These are phyloP conservation scores for Hawksworthiomyces lignivorus DNA, from an alignment of 2,329 filamentous ascomycete species.

Conservation along the genomic window DNA sequence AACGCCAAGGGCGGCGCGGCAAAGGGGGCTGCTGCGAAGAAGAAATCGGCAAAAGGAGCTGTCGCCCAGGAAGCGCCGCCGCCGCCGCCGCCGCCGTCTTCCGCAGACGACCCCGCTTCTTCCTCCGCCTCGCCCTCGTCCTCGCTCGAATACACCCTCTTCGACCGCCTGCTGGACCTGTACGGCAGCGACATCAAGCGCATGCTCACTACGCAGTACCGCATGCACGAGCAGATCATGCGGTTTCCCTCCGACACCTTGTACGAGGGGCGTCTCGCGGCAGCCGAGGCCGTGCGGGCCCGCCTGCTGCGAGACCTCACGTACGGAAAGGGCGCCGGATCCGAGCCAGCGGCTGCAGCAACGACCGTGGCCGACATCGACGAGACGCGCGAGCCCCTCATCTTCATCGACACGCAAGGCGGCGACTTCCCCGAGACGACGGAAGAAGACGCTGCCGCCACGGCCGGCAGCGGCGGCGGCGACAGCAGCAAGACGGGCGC, in stretches of 20 bases:
- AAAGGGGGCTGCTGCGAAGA: neutral
- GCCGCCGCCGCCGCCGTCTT: neutral
- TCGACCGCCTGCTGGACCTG: conserved; percentile 75
- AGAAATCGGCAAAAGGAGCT: neutral
- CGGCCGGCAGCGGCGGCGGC: conserved; percentile 29
- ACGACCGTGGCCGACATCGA: conserved; percentile 61
- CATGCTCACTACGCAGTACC: conserved; percentile 95
- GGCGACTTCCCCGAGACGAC: conserved; percentile 81
- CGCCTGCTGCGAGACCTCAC: conserved; percentile 70
- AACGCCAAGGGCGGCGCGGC: neutral
- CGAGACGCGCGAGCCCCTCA: conserved; percentile 76
- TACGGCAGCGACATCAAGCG: conserved; percentile 80
- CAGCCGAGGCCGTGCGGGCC: conserved; percentile 68
- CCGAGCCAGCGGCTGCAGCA: neutral
- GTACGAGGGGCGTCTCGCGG: conserved; percentile 74
- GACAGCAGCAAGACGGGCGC: neutral
- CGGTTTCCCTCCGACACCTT: conserved; percentile 82
- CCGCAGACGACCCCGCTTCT: conserved; percentile 23
- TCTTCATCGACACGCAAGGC: conserved; percentile 96
- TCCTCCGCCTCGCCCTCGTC: conserved; percentile 37
- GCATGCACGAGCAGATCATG: conserved; percentile 97
- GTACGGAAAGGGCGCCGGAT: conserved; percentile 43
- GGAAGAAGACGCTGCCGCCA: conserved; percentile 57
- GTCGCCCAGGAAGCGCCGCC: neutral
- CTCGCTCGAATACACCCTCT: conserved; percentile 80